A percentile compares a stretch with the other conserved stretches of the same genome.
Evolutionary conservation across 805 yeast species (phyloP).

Genomic region (Vanderwaltozyma tropicalis): DNA sequence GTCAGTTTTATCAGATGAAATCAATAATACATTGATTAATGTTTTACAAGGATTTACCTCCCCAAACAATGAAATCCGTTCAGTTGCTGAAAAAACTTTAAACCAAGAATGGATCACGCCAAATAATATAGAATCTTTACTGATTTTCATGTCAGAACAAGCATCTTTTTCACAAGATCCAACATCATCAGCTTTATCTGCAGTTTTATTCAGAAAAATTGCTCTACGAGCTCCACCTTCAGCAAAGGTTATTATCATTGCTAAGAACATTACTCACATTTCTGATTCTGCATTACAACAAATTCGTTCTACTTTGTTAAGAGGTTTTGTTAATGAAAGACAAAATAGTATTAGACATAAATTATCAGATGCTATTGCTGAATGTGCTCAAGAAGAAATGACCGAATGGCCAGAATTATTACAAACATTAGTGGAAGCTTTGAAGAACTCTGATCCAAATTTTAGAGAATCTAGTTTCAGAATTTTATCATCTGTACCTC

Average conservation of each 20-base stretch:
- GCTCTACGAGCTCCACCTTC: constrained; percentile 68
- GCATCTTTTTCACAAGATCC: constrained; percentile 55
- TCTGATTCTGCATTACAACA: constrained; percentile 47
- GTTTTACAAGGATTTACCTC: constrained; percentile 65
- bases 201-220: constrained; percentile 81
- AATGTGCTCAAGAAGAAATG: constrained; percentile 64
- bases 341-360: constrained; percentile 79
- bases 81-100: constrained; percentile 66
- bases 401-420: constrained; percentile 69
- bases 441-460: constrained; percentile 44
- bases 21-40: constrained; percentile 41
- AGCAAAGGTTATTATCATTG: constrained; percentile 48
- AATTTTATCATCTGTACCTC: constrained; percentile 77
- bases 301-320: constrained; percentile 54
- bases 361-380: constrained; percentile 88
- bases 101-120: constrained; percentile 66
- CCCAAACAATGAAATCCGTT: constrained; percentile 62
- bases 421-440: constrained; percentile 62
- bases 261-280: constrained; percentile 67
- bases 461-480: constrained; percentile 87
- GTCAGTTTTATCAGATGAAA: constrained; percentile 51
- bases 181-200: constrained; percentile 58
- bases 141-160: constrained; percentile 73
- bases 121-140: constrained; percentile 56
- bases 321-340: constrained; percentile 63